Percentiles rank a stretch among this genome's conserved stretches.
Evolutionary conservation across 805 yeast species (phyloP).

Genomic region (Lachancea dasiensis): DNA sequence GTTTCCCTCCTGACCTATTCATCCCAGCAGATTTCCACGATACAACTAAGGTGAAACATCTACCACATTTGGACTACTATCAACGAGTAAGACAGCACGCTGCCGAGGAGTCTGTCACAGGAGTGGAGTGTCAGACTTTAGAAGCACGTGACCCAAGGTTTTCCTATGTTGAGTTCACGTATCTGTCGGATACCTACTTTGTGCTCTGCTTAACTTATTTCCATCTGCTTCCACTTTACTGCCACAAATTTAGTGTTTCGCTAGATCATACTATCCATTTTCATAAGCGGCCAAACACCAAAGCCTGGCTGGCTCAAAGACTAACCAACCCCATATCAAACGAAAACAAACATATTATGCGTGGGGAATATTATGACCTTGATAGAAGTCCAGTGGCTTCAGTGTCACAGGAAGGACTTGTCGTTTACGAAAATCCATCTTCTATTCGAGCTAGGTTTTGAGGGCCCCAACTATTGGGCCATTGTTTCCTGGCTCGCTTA

Average conservation of each 20-base stretch:
- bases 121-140: neutral
- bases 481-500: neutral
- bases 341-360: constrained; percentile 48
- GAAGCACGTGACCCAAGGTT: constrained; percentile 29
- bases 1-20: constrained; percentile 32
- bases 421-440: constrained; percentile 17
- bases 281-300: constrained; percentile 41
- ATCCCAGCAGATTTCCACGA: constrained; percentile 16
- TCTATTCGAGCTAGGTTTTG: constrained; percentile 21
- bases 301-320: constrained; percentile 48
- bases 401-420: constrained; percentile 60
- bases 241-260: constrained; percentile 49
- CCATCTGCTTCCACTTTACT: constrained; percentile 40
- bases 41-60: neutral
- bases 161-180: constrained; percentile 53
- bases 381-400: constrained; percentile 52
- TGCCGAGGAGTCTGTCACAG: too few species aligned
- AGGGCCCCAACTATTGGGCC: neutral
- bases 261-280: constrained; percentile 64
- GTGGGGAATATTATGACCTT: constrained; percentile 49
- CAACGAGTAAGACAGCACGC: constrained; percentile 18
- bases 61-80: constrained; percentile 19
- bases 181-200: constrained; percentile 52
- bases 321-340: constrained; percentile 45
- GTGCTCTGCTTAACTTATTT: constrained; percentile 48